A percentile compares a stretch with the other conserved stretches of the same genome.
phyloP scores from a whole-genome alignment of 768 basidiomycete species.

The Termitomyces sp. region DNA sequence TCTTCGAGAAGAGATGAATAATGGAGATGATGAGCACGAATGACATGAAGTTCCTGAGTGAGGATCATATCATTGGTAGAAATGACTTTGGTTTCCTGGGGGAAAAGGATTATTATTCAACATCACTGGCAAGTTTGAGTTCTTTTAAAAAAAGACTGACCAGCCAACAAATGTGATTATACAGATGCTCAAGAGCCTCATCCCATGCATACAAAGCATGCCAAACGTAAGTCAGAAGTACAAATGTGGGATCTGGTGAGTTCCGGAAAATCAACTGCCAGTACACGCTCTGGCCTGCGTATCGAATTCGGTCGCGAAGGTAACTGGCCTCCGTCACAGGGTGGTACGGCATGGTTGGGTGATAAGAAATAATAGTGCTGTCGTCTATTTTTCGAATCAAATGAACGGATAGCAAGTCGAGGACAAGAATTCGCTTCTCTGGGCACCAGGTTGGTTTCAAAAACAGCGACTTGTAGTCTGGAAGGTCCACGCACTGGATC shows the following conservation, averaged over 20 bases:
- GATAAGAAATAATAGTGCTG: conserved; percentile 47
- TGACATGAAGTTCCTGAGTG: conserved; percentile 44
- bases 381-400: conserved; percentile 36
- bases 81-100: conserved; percentile 41
- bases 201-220: conserved; percentile 23
- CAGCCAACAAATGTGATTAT: conserved; percentile 19
- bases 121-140: neutral
- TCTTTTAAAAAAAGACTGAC: conserved; percentile 2
- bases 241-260: conserved; percentile 19
- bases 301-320: conserved; percentile 41
- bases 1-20: conserved; percentile 42
- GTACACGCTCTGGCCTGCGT: conserved; percentile 30
- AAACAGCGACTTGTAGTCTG: neutral
- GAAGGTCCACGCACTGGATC: conserved; percentile 21
- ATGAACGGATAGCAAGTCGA: conserved; percentile 45
- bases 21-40: conserved; percentile 48
- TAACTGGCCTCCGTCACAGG: conserved; percentile 35
- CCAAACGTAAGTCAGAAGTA: conserved; percentile 20
- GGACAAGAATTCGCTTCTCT: conserved; percentile 29
- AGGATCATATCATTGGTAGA: conserved; percentile 32
- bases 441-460: neutral
- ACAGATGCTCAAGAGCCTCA: conserved; percentile 19
- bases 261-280: conserved; percentile 21
- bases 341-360: conserved; percentile 27
- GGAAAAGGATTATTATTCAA: neutral